Percentiles rank a stretch among this genome's conserved stretches.
Conservation (phyloP, 2,329 filamentous ascomycete genomes). For the Pseudogymnoascus sp. region DNA sequence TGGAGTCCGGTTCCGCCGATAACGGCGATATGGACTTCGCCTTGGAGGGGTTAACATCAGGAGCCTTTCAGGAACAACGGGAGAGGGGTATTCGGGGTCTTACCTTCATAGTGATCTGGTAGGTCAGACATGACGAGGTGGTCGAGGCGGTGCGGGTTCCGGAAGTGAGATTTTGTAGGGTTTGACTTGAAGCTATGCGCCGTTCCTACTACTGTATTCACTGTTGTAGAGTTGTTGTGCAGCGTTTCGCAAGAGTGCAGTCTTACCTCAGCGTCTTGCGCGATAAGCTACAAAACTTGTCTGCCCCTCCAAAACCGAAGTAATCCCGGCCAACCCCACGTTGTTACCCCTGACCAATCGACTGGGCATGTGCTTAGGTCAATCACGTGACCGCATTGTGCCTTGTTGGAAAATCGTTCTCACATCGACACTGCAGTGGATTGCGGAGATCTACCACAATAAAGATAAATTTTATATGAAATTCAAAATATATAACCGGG, state of each 20-base stretch:
- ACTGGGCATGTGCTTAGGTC: not conserved
- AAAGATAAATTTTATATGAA: not conserved
- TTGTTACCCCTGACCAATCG: slow-evolving; percentile 5
- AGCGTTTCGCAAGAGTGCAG: slow-evolving; percentile 2
- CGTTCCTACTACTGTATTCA: not conserved
- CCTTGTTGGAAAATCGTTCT: not conserved
- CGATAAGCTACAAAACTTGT: slow-evolving; percentile 7
- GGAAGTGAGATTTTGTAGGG: not conserved
- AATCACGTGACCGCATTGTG: not conserved
- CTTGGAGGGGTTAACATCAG: slow-evolving; percentile 31
- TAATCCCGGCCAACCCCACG: slow-evolving; percentile 1
- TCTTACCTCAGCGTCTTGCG: not conserved
- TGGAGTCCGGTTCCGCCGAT: slow-evolving; percentile 91
- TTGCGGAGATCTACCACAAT: not conserved
- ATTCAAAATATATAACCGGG: not conserved
- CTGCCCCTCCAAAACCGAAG: slow-evolving; percentile 6
- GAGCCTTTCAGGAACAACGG: not conserved
- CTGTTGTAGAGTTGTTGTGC: not conserved
- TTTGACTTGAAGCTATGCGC: not conserved
- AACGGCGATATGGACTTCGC: slow-evolving; percentile 73
- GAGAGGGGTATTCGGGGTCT: not conserved
- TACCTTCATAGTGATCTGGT: slow-evolving; percentile 23
- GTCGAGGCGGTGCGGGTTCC: not conserved
- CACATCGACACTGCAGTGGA: not conserved
- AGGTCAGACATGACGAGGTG: slow-evolving; percentile 21